Percentiles rank a stretch among this genome's conserved stretches.
phyloP scores from a whole-genome alignment of 768 basidiomycete genomes.

The Phallus indusiatus region DNA sequence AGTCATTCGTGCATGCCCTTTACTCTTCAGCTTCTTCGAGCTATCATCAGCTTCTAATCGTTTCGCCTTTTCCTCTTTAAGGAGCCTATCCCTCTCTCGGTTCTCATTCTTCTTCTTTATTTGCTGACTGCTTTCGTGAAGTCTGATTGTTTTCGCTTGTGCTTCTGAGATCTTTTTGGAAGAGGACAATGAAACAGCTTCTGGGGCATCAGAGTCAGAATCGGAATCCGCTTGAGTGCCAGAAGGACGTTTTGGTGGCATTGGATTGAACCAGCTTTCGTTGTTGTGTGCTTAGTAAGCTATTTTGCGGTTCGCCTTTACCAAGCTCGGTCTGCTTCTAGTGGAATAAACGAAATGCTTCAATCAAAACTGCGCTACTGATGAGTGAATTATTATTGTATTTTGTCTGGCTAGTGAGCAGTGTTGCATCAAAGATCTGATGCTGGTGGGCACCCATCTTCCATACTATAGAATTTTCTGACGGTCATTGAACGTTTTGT shows the following conservation, averaged over 20 bases:
- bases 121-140: slow-evolving; percentile 29
- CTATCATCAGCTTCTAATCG: slow-evolving; percentile 8
- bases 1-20: slow-evolving; percentile 11
- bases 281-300: background rate
- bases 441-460: too few species aligned
- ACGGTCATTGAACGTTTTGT: too few species aligned
- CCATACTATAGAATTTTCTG: too few species aligned
- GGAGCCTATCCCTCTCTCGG: slow-evolving; percentile 34
- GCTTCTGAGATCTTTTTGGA: slow-evolving; percentile 35
- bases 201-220: slow-evolving; percentile 32
- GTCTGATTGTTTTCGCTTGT: slow-evolving; percentile 26
- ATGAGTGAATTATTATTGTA: too few species aligned
- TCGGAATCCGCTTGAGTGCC: background rate
- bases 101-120: slow-evolving; percentile 36
- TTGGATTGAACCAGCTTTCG: background rate
- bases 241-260: background rate
- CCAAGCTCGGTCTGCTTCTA: too few species aligned
- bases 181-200: slow-evolving; percentile 36
- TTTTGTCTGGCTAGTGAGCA: too few species aligned
- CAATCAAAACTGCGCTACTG: background rate
- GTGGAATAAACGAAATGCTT: background rate
- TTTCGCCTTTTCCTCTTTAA: slow-evolving; percentile 36
- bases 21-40: background rate
- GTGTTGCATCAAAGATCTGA: too few species aligned
- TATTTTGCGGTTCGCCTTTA: background rate